Evolutionary conservation across 2,329 filamentous ascomycete genomes (phyloP), one percentile per base, ranked within the genome.

Genomic region (Fusarium luffae): DNA sequence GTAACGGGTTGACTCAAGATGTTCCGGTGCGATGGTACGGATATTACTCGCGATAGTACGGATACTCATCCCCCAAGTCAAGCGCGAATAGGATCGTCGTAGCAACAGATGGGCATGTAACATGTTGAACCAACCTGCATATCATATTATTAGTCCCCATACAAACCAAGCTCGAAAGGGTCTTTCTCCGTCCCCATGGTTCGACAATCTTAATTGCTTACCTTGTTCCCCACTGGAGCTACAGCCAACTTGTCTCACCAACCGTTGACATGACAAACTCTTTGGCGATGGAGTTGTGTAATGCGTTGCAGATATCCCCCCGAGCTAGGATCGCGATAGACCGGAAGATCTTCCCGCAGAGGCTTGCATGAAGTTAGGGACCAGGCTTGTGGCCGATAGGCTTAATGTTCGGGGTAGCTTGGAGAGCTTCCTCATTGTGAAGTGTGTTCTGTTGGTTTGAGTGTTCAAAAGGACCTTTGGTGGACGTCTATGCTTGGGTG

Each of bases 181-280:
- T 28, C n/a, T 40, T 42, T 18, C 54, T 56, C 68, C 68, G 59
- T 52, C 48, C 63, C 52, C 68, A 60, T 70, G 37, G 52, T 55
- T 68, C 68, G 68, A 70, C 68, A 71, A 71, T 70, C 63, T 70
- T 65, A 65, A 65, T 70, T 68, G 51, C n/a, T 44, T 32, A 23
- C 52, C 54, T 57, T 25, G 13, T 27, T 48, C 51, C 16, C 49
- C 34, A 52, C 34, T 19, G 40, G 21, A 58, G 49, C 37, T 43
- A 58, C 41, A 28, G 16, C 49, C 49, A 41, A 42, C 23, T 7
- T 51, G 40, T 54, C 55, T 65, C 51, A 63, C 43, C 23, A 64
- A 19, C 44, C 34, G 27, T 54, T 43, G 18, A 46, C 5, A 16
- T 69, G 52, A 65, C 63, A 54, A 68, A 71, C 41, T 68, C 44